A percentile compares a stretch with the other conserved stretches of the same genome.
phyloP scores from a whole-genome alignment of 306 rosid genomes.

The Lathyrus aphaca region DNA sequence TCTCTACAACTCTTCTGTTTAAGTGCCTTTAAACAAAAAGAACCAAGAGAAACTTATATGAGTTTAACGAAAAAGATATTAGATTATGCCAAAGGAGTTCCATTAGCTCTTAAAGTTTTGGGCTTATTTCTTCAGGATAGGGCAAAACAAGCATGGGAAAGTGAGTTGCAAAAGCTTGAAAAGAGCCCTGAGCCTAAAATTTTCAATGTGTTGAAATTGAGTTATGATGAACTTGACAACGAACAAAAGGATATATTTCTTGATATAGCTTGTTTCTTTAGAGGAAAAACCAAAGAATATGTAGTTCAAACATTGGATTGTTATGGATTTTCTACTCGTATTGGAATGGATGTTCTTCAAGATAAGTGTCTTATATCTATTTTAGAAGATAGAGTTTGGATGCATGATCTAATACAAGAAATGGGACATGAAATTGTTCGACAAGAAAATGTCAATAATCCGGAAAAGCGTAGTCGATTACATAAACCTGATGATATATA shows the following conservation, averaged over 20 bases:
- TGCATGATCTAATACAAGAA: conserved; percentile 45
- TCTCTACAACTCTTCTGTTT: background rate
- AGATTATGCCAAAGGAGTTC: conserved; percentile 41
- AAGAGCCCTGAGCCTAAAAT: background rate
- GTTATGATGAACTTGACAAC: conserved; percentile 41
- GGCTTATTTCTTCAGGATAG: conserved; percentile 33
- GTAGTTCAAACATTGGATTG: conserved; percentile 4
- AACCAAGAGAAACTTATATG: background rate
- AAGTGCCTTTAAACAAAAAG: background rate
- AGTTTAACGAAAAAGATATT: background rate
- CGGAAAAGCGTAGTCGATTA: conserved; percentile 42
- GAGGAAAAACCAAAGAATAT: background rate
- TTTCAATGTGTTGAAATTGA: conserved; percentile 17
- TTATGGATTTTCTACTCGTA: conserved; percentile 12
- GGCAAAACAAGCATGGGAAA: too few species aligned
- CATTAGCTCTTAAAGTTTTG: conserved; percentile 43
- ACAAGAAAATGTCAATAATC: background rate
- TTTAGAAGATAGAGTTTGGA: background rate
- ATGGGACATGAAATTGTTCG: conserved; percentile 42
- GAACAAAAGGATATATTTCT: conserved; percentile 34
- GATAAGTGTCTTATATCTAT: conserved; percentile 28
- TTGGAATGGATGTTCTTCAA: conserved; percentile 27
- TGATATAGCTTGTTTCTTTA: conserved; percentile 40
- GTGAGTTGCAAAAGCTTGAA: conserved; percentile 27
- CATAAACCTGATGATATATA: background rate